Evolutionary conservation across 1,284 basidiomycete species (phyloP).

Genomic region (Anthracocystis setariae): DNA sequence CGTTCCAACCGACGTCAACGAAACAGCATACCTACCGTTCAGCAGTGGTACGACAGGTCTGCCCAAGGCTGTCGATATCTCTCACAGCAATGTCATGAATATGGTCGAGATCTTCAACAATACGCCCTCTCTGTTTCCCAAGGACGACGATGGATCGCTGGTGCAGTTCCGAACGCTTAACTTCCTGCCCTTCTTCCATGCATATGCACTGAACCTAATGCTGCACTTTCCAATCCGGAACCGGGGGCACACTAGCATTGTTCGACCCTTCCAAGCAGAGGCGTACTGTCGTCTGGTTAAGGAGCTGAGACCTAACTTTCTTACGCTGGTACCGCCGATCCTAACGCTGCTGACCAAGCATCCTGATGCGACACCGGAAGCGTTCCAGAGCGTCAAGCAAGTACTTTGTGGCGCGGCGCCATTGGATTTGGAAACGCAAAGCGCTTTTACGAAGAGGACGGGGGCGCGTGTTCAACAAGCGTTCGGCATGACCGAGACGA

Average conservation of each 20-base stretch:
- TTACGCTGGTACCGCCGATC: constrained; percentile 36
- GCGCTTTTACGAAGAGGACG: constrained; percentile 28
- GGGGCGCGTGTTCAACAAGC: constrained; percentile 33
- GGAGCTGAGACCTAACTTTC: constrained; percentile 26
- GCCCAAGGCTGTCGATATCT: constrained; percentile 47
- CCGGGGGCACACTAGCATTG: constrained; percentile 14
- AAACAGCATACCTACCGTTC: constrained; percentile 37
- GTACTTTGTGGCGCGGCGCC: constrained; percentile 39
- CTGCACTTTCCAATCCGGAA: constrained; percentile 21
- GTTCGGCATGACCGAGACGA: constrained; percentile 53
- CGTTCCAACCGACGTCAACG: constrained; percentile 13
- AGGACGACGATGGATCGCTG: background rate
- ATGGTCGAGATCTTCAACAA: constrained; percentile 37
- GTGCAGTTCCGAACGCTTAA: constrained; percentile 22
- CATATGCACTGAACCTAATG: constrained; percentile 26
- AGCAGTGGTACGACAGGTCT: constrained; percentile 48
- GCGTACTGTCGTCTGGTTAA: constrained; percentile 24
- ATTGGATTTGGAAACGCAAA: constrained; percentile 31
- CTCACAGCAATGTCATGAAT: constrained; percentile 41
- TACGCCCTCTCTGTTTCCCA: constrained; percentile 14
- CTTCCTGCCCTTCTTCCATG: constrained; percentile 50
- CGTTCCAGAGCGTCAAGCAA: constrained; percentile 17
- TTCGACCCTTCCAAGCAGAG: constrained; percentile 35
- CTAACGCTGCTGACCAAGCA: constrained; percentile 27
- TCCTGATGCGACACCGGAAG: constrained; percentile 16